These are phyloP conservation scores for Effrenium voratum DNA, from an alignment of 73 alveolate species.

Conservation along the genomic window DNA sequence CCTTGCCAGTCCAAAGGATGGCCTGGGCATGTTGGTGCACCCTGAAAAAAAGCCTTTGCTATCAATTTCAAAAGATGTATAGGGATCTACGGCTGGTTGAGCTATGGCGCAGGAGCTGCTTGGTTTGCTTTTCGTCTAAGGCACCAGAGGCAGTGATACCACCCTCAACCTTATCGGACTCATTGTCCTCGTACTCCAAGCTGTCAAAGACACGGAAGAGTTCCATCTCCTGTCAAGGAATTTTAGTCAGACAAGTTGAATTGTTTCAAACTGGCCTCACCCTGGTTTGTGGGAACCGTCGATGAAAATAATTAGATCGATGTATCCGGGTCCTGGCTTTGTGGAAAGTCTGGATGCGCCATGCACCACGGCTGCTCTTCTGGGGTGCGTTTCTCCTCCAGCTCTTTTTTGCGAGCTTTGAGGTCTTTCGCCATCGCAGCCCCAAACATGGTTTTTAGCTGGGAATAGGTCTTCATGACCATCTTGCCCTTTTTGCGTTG, in stretches of 20 bases:
- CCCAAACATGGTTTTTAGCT: background rate
- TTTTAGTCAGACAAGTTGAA: no score
- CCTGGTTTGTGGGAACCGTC: no score
- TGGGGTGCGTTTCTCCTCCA: background rate
- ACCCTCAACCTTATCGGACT: background rate
- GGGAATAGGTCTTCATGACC: background rate
- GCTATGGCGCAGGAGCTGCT: no score
- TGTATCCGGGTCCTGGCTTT: no score
- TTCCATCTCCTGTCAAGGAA: no score
- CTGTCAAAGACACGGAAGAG: background rate
- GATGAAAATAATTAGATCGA: no score
- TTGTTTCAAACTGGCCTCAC: no score
- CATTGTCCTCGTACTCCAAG: background rate
- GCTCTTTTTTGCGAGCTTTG: background rate
- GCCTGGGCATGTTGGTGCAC: no score
- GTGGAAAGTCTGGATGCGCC: background rate
- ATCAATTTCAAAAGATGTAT: no score
- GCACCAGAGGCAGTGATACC: background rate
- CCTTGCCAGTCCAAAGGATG: no score
- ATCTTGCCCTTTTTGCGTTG: background rate
- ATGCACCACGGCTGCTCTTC: background rate
- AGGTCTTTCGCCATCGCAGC: background rate
- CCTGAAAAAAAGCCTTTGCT: no score
- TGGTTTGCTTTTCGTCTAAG: background rate
- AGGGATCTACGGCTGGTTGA: no score